Evolutionary conservation across 2,329 filamentous ascomycete species (phyloP).

Genomic region (Metarhizium robertsii): DNA sequence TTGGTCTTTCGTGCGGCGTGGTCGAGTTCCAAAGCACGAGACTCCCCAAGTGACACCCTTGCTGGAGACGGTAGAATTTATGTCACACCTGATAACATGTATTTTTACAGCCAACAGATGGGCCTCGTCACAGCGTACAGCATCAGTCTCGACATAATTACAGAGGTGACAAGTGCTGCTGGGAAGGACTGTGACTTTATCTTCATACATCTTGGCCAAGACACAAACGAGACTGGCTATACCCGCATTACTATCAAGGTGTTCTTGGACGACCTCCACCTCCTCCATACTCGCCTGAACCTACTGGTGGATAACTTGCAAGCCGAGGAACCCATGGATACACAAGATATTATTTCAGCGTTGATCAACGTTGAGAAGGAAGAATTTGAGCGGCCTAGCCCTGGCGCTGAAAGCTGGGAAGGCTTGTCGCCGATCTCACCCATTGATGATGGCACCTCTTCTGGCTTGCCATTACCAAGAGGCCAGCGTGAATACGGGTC

Average conservation of each 20-base stretch:
- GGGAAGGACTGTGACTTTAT: constrained; percentile 91
- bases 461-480: constrained; percentile 26
- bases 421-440: constrained; percentile 57
- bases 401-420: constrained; percentile 85
- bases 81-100: constrained; percentile 77
- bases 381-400: constrained; percentile 48
- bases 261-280: constrained; percentile 77
- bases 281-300: constrained; percentile 78
- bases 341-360: constrained; percentile 61
- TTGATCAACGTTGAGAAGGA: constrained; percentile 67
- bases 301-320: constrained; percentile 75
- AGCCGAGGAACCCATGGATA: constrained; percentile 56
- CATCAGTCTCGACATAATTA: constrained; percentile 65
- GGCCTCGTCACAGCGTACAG: constrained; percentile 79
- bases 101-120: constrained; percentile 94
- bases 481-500: constrained; percentile 24
- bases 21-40: constrained; percentile 41
- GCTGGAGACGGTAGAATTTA: constrained; percentile 67
- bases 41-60: constrained; percentile 37
- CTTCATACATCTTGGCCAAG: constrained; percentile 66
- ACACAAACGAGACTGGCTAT: constrained; percentile 52
- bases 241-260: constrained; percentile 80
- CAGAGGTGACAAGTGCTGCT: constrained; percentile 81
- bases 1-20: constrained; percentile 91
- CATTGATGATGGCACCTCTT: constrained; percentile 44